These are phyloP conservation scores for Leccinum uliginosum DNA, from an alignment of 768 basidiomycete species.

Conservation along the genomic window DNA sequence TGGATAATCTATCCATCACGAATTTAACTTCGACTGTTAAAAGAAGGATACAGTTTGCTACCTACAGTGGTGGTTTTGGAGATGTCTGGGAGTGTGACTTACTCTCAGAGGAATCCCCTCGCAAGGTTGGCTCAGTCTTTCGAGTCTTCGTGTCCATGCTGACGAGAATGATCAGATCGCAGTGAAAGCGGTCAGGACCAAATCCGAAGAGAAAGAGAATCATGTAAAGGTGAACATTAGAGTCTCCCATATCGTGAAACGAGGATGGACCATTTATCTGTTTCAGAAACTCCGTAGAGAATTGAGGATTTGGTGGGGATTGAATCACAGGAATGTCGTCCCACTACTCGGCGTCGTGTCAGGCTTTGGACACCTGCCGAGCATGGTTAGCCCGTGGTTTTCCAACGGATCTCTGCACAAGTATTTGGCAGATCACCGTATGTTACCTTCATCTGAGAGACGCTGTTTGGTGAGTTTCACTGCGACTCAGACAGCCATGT, in stretches of 20 bases:
- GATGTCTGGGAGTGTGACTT: slow-evolving; percentile 26
- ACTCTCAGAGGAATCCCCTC: neutral
- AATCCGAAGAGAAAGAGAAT: neutral
- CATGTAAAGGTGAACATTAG: slow-evolving; percentile 12
- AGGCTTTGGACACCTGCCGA: slow-evolving; percentile 28
- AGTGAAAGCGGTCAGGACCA: slow-evolving; percentile 16
- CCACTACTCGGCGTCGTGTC: slow-evolving; percentile 27
- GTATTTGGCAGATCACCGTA: slow-evolving; percentile 14
- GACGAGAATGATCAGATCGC: slow-evolving; percentile 12
- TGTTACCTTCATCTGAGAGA: neutral
- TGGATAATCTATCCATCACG: slow-evolving; percentile 6
- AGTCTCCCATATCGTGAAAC: neutral
- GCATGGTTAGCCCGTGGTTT: slow-evolving; percentile 34
- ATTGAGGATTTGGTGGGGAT: slow-evolving; percentile 14
- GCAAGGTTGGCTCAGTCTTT: slow-evolving; percentile 1
- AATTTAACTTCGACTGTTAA: neutral
- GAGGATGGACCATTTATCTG: neutral
- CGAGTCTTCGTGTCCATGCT: neutral
- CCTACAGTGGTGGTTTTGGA: slow-evolving; percentile 13
- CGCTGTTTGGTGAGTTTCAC: slow-evolving; percentile 12
- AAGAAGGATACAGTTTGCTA: slow-evolving; percentile 6
- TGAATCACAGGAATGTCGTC: slow-evolving; percentile 25
- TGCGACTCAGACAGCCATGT: neutral
- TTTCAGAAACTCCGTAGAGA: slow-evolving; percentile 28
- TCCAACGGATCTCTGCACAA: slow-evolving; percentile 21